These are phyloP conservation scores for Carex littledalei DNA, from an alignment of 176 grass and related monocot genomes.

Conservation along the genomic window DNA sequence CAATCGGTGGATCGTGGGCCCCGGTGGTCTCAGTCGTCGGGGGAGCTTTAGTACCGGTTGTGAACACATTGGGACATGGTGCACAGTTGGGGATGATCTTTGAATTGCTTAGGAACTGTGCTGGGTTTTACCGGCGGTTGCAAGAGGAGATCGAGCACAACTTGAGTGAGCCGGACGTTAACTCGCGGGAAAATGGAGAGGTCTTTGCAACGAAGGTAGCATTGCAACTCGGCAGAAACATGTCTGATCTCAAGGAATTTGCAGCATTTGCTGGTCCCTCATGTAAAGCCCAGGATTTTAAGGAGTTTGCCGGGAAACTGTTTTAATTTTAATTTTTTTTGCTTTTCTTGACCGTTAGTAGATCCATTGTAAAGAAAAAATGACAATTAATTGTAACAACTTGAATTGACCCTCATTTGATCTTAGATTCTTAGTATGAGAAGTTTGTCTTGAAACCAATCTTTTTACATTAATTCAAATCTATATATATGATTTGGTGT, in stretches of 20 bases:
- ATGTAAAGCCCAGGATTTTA: background rate
- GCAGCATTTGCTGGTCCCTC: background rate
- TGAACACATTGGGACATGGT: conserved; percentile 34
- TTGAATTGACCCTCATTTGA: no score
- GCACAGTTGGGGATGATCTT: conserved; percentile 36
- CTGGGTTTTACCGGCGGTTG: conserved; percentile 26
- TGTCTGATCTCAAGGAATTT: conserved; percentile 23
- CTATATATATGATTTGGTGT: background rate
- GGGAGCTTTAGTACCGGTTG: conserved; percentile 19
- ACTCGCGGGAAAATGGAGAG: conserved; percentile 31
- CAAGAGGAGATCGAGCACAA: conserved; percentile 29
- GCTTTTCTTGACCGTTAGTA: background rate
- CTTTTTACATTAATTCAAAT: background rate
- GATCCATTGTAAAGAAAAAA: background rate
- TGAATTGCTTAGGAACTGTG: conserved; percentile 34
- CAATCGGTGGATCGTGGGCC: conserved; percentile 2
- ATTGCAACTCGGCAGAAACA: conserved; percentile 23
- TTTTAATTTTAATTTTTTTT: background rate
- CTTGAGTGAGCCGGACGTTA: conserved; percentile 15
- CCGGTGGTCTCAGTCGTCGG: conserved; percentile 10
- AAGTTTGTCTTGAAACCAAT: no score
- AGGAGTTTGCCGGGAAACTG: conserved; percentile 18
- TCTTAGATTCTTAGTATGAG: no score
- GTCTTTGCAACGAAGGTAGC: conserved; percentile 32
- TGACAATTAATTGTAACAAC: background rate